Evolutionary conservation across 805 yeast species (phyloP).

Genomic region (Yarrowia sp.): DNA sequence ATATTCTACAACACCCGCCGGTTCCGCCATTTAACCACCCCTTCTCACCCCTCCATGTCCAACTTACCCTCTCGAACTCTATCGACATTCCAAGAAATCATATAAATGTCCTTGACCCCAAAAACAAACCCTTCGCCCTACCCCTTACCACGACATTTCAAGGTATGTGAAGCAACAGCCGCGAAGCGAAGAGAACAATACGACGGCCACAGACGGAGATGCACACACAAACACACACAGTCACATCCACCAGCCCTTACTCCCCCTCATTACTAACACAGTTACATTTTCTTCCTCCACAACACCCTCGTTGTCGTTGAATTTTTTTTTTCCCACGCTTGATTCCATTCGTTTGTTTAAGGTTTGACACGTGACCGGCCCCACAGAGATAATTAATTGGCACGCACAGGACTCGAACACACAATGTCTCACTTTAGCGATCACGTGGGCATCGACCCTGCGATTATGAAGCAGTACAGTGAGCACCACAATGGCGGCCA

Average conservation of each 20-base stretch:
- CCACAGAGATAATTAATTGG: background rate
- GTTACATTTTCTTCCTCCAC: background rate
- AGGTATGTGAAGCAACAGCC: conserved; percentile 17
- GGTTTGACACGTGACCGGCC: conserved; percentile 2
- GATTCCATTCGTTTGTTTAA: conserved; percentile 27
- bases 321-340: background rate
- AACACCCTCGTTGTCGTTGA: background rate
- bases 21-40: background rate
- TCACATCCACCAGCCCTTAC: background rate
- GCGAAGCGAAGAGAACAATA: conserved; percentile 4
- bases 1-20: too few relatives aligned
- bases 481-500: conserved; percentile 31
- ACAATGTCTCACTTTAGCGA: conserved; percentile 36
- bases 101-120: conserved; percentile 35
- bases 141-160: conserved; percentile 40
- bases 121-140: conserved; percentile 39
- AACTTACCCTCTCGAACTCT: conserved; percentile 37
- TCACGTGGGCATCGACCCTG: conserved; percentile 40
- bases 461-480: conserved; percentile 40
- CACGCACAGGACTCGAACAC: conserved; percentile 14
- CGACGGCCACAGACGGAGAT: background rate
- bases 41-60: background rate
- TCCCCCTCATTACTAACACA: conserved; percentile 3
- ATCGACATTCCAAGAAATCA: conserved; percentile 36
- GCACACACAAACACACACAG: background rate